Percentiles rank a stretch among this genome's conserved stretches.
These are phyloP conservation scores for Metschnikowia noctiluminum DNA, from an alignment of 805 yeast species.

Conservation along the genomic window DNA sequence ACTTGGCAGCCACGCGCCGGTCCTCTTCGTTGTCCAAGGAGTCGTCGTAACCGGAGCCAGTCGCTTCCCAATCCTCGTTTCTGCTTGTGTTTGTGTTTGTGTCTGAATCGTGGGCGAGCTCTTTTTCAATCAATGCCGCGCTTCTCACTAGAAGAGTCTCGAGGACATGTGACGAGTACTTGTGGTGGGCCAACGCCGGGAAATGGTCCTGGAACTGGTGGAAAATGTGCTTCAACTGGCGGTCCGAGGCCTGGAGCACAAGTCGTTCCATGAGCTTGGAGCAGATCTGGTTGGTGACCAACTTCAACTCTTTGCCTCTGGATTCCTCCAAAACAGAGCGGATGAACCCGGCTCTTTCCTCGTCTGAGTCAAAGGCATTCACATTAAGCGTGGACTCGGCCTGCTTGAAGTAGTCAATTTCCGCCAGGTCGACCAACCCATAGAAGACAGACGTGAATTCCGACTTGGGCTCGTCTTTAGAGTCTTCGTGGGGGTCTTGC, in stretches of 20 bases:
- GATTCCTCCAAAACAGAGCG: constrained; percentile 80
- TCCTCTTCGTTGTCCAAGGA: constrained; percentile 21
- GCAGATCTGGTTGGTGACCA: constrained; percentile 92
- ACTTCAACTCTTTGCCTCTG: constrained; percentile 82
- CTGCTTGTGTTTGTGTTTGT: too few species aligned
- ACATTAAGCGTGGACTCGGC: constrained; percentile 85
- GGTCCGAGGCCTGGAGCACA: constrained; percentile 60
- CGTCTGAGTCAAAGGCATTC: constrained; percentile 69
- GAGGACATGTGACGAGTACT: constrained; percentile 89
- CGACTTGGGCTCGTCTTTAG: constrained; percentile 7
- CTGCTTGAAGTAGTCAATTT: constrained; percentile 86
- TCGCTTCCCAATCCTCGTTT: too few species aligned
- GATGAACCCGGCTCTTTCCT: constrained; percentile 71
- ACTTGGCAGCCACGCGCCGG: constrained; percentile 36
- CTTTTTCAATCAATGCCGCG: constrained; percentile 74
- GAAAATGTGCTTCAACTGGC: constrained; percentile 63
- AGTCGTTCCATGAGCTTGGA: constrained; percentile 89
- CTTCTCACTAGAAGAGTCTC: constrained; percentile 78
- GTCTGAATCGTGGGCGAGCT: constrained; percentile 39
- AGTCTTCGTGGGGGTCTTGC: too few species aligned
- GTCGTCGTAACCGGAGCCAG: background rate
- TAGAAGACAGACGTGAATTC: constrained; percentile 52
- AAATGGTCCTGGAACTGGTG: constrained; percentile 71
- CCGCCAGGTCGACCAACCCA: constrained; percentile 82
- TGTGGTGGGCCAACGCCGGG: constrained; percentile 74